A percentile compares a stretch with the other conserved stretches of the same genome.
These are phyloP conservation scores for Cyberlindnera mycetangii DNA, from an alignment of 805 yeast genomes.

Conservation along the genomic window DNA sequence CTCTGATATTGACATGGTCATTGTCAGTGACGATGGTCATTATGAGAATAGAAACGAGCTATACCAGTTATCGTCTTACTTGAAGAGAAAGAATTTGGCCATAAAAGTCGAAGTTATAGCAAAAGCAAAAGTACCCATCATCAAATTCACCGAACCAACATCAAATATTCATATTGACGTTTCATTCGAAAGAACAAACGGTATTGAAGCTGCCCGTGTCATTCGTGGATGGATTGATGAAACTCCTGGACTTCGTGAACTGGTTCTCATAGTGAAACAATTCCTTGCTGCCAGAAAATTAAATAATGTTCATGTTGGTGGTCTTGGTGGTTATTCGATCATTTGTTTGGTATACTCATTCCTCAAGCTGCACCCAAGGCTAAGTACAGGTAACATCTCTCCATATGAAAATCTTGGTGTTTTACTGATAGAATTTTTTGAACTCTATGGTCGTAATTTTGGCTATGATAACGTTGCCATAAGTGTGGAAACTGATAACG, in stretches of 20 bases:
- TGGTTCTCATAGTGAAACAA: constrained; percentile 80
- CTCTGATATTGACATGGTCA: constrained; percentile 93
- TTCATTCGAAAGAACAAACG: constrained; percentile 83
- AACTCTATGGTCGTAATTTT: constrained; percentile 85
- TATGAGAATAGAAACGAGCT: constrained; percentile 61
- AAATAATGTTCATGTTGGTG: constrained; percentile 89
- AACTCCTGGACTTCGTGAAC: constrained; percentile 78
- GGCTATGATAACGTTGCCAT: constrained; percentile 79
- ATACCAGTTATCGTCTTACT: constrained; percentile 67
- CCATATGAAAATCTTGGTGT: constrained; percentile 80
- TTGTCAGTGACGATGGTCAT: constrained; percentile 58
- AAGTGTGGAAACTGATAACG: constrained; percentile 53
- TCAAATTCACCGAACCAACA: constrained; percentile 76
- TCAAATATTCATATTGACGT: constrained; percentile 79
- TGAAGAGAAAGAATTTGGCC: constrained; percentile 62
- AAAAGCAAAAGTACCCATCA: constrained; percentile 89
- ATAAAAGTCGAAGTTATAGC: constrained; percentile 80
- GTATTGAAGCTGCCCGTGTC: constrained; percentile 75
- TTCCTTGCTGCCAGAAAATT: constrained; percentile 74
- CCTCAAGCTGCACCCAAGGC: constrained; percentile 72
- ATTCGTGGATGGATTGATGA: constrained; percentile 71
- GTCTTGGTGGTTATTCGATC: constrained; percentile 92
- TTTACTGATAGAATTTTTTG: constrained; percentile 85
- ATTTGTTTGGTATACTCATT: constrained; percentile 83
- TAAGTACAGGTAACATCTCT: constrained; percentile 61